phyloP scores from a whole-genome alignment of 2,329 filamentous ascomycete genomes.

The Plectosphaerella plurivora region DNA sequence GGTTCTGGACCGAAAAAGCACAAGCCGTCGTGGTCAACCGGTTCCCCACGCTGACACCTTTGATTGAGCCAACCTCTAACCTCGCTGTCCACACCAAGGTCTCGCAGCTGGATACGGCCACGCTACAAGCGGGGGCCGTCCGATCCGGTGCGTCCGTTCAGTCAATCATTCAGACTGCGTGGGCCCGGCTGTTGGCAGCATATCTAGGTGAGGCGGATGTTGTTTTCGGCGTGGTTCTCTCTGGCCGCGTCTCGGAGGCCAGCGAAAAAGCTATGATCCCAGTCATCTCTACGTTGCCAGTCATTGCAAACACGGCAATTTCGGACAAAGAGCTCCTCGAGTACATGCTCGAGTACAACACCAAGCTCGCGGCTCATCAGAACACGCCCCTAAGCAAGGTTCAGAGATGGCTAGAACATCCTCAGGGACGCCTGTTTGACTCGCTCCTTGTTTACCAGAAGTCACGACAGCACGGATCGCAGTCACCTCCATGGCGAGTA shows the following conservation, averaged over 20 bases:
- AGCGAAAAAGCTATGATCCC: constrained; percentile 64
- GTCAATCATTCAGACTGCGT: constrained; percentile 70
- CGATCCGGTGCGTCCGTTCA: constrained; percentile 66
- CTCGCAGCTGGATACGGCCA: constrained; percentile 25
- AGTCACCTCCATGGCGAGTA: constrained; percentile 47
- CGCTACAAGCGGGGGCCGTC: constrained; percentile 54
- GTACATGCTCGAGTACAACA: constrained; percentile 62
- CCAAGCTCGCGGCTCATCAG: constrained; percentile 62
- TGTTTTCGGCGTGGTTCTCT: constrained; percentile 76
- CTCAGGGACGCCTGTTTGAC: constrained; percentile 70
- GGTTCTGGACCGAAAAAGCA: constrained; percentile 61
- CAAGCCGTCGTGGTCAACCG: constrained; percentile 53
- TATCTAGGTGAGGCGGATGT: constrained; percentile 73
- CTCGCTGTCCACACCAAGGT: background rate
- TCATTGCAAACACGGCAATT: constrained; percentile 51
- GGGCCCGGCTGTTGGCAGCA: constrained; percentile 68
- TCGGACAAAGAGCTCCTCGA: constrained; percentile 55
- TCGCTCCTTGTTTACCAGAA: constrained; percentile 78
- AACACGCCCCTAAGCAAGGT: constrained; percentile 67
- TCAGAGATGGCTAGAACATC: constrained; percentile 65
- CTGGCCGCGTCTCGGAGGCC: constrained; percentile 63
- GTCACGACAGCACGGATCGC: constrained; percentile 12
- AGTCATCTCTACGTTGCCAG: constrained; percentile 76
- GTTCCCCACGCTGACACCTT: constrained; percentile 74
- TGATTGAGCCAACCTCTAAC: constrained; percentile 28